Percentiles rank a stretch among this genome's conserved stretches.
These are phyloP conservation scores for Cornus suecica DNA, from an alignment of 148 eudicot species.

Conservation along the genomic window DNA sequence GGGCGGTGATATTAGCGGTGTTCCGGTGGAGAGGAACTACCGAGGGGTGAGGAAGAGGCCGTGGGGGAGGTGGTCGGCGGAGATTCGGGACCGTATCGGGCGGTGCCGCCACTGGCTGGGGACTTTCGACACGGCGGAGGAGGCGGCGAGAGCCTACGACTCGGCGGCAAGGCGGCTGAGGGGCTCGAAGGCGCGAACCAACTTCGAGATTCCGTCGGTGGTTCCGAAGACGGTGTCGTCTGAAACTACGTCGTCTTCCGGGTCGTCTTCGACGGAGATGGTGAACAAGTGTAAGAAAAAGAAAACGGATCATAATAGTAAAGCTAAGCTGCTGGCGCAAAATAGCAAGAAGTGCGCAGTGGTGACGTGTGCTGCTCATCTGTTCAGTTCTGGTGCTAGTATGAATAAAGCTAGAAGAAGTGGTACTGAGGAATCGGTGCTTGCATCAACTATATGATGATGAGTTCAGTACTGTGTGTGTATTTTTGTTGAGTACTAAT, in stretches of 20 bases:
- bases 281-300: not conserved
- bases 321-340: not conserved
- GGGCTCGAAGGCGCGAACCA: conserved; percentile 74
- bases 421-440: conserved; percentile 7
- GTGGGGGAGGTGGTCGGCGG: conserved; percentile 94
- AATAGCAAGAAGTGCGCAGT: conserved; percentile 37
- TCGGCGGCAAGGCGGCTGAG: conserved; percentile 72
- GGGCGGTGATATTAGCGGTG: not conserved
- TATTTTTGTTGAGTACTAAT: no score
- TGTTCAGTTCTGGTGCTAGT: conserved; percentile 20
- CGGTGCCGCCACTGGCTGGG: conserved; percentile 92
- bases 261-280: conserved; percentile 18
- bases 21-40: conserved; percentile 38
- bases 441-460: not conserved
- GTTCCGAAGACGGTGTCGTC: conserved; percentile 18
- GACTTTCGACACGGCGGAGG: conserved; percentile 82
- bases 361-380: conserved; percentile 60
- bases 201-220: conserved; percentile 49
- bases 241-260: conserved; percentile 22
- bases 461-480: no score
- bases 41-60: conserved; percentile 87
- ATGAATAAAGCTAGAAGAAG: not conserved
- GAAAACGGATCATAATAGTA: not conserved
- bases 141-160: conserved; percentile 85
- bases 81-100: conserved; percentile 82